Conservation (phyloP, 1,284 basidiomycete species). For the Ceratobasidium sp. region DNA sequence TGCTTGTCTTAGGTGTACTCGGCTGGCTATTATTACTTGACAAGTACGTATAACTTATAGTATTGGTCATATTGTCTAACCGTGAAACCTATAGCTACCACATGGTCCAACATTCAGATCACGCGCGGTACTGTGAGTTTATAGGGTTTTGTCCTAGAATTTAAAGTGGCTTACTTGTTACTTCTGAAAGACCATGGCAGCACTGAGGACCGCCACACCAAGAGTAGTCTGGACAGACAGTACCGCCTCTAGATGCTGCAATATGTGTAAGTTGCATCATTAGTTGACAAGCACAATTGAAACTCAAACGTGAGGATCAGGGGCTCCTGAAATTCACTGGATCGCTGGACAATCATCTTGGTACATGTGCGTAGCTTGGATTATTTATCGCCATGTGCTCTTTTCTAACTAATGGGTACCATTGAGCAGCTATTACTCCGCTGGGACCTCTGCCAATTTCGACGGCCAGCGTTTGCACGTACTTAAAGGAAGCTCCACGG, state of each 20-base stretch:
- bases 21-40: constrained; percentile 48
- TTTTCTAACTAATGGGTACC: not conserved
- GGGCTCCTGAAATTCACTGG: constrained; percentile 43
- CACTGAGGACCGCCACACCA: constrained; percentile 55
- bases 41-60: constrained; percentile 4
- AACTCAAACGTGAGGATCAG: not conserved
- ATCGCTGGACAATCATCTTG: constrained; percentile 37
- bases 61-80: not conserved
- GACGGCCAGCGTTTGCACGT: constrained; percentile 56
- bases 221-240: constrained; percentile 56
- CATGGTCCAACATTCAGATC: constrained; percentile 58
- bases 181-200: constrained; percentile 50
- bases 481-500: constrained; percentile 55
- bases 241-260: constrained; percentile 56
- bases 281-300: not conserved
- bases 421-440: constrained; percentile 54
- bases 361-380: constrained; percentile 22
- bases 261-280: constrained; percentile 51
- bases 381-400: not conserved
- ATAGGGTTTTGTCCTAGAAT: too few species aligned
- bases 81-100: constrained; percentile 52
- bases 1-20: not conserved
- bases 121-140: constrained; percentile 52
- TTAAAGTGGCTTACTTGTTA: not conserved
- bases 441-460: constrained; percentile 54